Evolutionary conservation across 352 stramenopile genomes (phyloP), one percentile per base, ranked within the genome.

Genomic region (Phytophthora tubulina): DNA sequence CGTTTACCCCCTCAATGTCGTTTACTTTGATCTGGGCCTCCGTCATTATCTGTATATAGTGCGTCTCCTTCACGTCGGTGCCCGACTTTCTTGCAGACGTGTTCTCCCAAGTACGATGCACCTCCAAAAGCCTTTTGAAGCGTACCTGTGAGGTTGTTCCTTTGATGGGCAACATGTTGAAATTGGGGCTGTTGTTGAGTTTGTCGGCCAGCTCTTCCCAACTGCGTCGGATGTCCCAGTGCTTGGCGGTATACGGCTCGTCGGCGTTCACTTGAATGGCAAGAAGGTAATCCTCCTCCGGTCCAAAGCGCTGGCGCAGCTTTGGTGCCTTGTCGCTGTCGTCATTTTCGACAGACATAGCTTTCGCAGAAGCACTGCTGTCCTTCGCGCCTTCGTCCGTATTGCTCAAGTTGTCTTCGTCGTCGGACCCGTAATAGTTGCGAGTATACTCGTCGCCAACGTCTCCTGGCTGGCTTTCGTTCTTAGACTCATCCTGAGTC

Each of bases 181-280:
- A 67, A 6, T 67, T 67, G 0, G 55, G 17, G 21, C 39, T 58
- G 1, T 8, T 1, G 32, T 67, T 67, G 4, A 67, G 44, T 39
- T 72, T 62, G 5, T 62, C 57, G 4, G 56, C 41, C 1, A 67
- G 3, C 5, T 3, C 1, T 6, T 67, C 15, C 41, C 65, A 27
- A 67, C 41, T 49, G 15, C 14, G 66, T 72, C 50, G 42, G 4
- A 66, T 13, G 1, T 57, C 50, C 3, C 56, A 41, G 3, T 67
- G 65, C 15, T 39, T 15, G 1, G 55, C 55, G 1, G 3, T 46
- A 21, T 46, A 62, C 7, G 64, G 48, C 0, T n/a, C 30, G 15
- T 72, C 48, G 3, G 15, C 38, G 10, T 67, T 67, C 3, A 67
- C 56, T 17, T 72, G 65, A n/a, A 67, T 32, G 4, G 27, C 65